Evolutionary conservation across 495 filamentous ascomycete species (phyloP), one percentile per base, ranked within the genome.

Genomic region (Saxispiralis lemnorum): DNA sequence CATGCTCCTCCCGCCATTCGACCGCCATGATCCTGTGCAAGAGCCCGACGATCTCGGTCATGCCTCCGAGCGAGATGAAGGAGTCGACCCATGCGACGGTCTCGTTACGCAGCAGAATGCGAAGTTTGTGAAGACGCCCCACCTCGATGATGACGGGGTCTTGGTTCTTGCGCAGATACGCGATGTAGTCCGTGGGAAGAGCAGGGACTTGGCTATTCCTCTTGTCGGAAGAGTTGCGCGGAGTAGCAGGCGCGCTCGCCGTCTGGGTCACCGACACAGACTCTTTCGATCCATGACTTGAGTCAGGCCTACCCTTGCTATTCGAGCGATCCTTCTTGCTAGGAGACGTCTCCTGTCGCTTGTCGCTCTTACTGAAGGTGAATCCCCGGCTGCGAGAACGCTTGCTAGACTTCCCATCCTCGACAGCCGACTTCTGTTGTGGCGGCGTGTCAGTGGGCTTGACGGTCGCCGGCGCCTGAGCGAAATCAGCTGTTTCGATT

Each of bases 1-100:
- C 89, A 56, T 97, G 89, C 53, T 97, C 89, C 66, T 95, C 89
- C 55, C 87, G 80, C 89, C 89, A 97, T 58, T 94, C 92, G 42
- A 97, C 76, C 41, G 81, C 78, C 73, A 95, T 85, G 39, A 84
- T 94, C 12, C 89, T 73, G 51, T 93, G 78, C 44, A 96, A 65
- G 41, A 97, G 65, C 38, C 71, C 75, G 20, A 93, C 78, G 41
- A 96, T 81, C 56, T 93, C 85, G 52, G 78, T 72, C 86, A 96
- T 93, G 19, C 89, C 89, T 14, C 85, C 87, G 51, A 83, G 72
- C 16, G 72, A 66, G 51, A 96, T 81, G 59, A 97, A 97, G 6
- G 72, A 69, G 52, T 96, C 83, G 1, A 92, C 88, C 92, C 92
- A 97, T 14, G 76, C 73, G 2, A 97, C 79, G 2, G 85, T 89